Evolutionary conservation across 2,329 filamentous ascomycete genomes (phyloP).

Genomic region (Arthrobotrys megalospora): DNA sequence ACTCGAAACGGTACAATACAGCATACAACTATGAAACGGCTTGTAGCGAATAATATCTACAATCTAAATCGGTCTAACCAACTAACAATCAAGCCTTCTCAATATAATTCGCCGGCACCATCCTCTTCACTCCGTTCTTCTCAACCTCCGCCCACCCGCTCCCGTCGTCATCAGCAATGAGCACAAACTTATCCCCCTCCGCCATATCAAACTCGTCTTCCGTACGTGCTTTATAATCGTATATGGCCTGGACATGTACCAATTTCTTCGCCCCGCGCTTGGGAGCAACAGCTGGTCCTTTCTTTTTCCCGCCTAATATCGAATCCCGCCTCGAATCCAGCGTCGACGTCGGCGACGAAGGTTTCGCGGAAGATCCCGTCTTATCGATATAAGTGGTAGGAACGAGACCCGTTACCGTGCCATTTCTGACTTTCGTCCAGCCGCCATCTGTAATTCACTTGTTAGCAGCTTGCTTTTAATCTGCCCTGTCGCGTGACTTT

Average conservation of each 20-base stretch:
- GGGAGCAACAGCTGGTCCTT: conserved; percentile 91
- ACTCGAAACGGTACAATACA: not conserved
- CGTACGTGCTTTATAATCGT: conserved; percentile 88
- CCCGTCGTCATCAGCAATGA: conserved; percentile 87
- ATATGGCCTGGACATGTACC: conserved; percentile 91
- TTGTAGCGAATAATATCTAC: conserved; percentile 29
- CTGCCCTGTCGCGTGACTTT: conserved; percentile 70
- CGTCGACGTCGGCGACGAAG: conserved; percentile 66
- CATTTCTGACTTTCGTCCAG: conserved; percentile 87
- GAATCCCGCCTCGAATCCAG: conserved; percentile 34
- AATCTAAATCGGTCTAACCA: conserved; percentile 18
- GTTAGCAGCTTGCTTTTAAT: conserved; percentile 67
- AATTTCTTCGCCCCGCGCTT: conserved; percentile 92
- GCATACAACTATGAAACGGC: not conserved
- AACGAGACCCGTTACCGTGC: conserved; percentile 85
- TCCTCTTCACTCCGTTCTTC: conserved; percentile 86
- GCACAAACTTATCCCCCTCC: conserved; percentile 91
- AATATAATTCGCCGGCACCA: conserved; percentile 94
- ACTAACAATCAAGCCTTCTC: conserved; percentile 74
- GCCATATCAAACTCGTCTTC: conserved; percentile 90
- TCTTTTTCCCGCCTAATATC: conserved; percentile 76
- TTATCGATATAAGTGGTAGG: conserved; percentile 88
- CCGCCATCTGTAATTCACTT: conserved; percentile 69
- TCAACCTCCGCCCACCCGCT: conserved; percentile 99
- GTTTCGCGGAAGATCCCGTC: conserved; percentile 65